Evolutionary conservation across 2,329 filamentous ascomycete genomes (phyloP).

Genomic region (Kalmusia sp.): DNA sequence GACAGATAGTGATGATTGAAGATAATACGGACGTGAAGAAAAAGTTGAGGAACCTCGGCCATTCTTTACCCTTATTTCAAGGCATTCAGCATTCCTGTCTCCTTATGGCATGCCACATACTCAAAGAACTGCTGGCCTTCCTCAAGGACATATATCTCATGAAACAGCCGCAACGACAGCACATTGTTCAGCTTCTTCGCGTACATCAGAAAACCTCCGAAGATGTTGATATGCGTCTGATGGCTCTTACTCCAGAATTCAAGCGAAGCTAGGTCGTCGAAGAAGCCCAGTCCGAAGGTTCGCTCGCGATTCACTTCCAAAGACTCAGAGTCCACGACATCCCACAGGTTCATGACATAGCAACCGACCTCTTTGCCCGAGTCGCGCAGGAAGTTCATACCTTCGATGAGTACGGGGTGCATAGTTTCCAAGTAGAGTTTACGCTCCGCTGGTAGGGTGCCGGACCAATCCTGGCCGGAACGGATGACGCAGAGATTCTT

Average conservation of each 20-base stretch:
- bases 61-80: too few species aligned
- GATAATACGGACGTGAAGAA: too few species aligned
- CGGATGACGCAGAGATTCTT: slow-evolving; percentile 54
- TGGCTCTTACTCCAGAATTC: slow-evolving; percentile 52
- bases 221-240: slow-evolving; percentile 51
- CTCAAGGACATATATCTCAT: slow-evolving; percentile 51
- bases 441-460: slow-evolving; percentile 50
- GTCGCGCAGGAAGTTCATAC: slow-evolving; percentile 56
- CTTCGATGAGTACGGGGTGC: slow-evolving; percentile 53
- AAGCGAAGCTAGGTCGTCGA: slow-evolving; percentile 50
- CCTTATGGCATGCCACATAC: slow-evolving; percentile 51
- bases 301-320: slow-evolving; percentile 32
- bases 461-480: slow-evolving; percentile 56
- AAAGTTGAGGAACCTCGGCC: too few species aligned
- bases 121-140: slow-evolving; percentile 52
- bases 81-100: slow-evolving; percentile 48
- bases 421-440: slow-evolving; percentile 54
- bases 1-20: too few species aligned
- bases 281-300: slow-evolving; percentile 53
- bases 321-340: slow-evolving; percentile 42
- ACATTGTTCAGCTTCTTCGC: slow-evolving; percentile 46
- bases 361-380: slow-evolving; percentile 53
- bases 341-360: slow-evolving; percentile 54
- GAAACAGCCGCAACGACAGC: slow-evolving; percentile 48
- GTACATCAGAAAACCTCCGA: slow-evolving; percentile 50